Evolutionary conservation across 2,329 filamentous ascomycete species (phyloP), one percentile per base, ranked within the genome.

Genomic region (Cercospora canescens): DNA sequence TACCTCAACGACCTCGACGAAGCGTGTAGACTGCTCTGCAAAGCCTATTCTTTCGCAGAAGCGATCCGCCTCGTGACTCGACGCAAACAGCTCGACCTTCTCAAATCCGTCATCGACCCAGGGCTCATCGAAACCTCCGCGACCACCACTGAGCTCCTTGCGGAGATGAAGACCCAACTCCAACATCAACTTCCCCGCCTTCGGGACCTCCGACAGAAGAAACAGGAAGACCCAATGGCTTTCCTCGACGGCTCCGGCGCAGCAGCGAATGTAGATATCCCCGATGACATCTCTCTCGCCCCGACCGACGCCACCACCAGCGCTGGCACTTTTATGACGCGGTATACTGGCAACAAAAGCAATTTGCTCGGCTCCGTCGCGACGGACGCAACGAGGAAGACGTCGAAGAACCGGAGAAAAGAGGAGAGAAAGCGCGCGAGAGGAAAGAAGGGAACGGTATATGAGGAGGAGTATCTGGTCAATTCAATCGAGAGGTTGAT

Each of bases 381-480:
- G 21, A 94, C 91, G 12, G 87, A 88, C 32, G 89, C 91, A 2
- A 91, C 89, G 58, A 86, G 93, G 12, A 91, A 91, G 65, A 97
- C 93, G 45, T 91, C 88, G 75, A 96, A 95, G 83, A 97, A 96
- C 76, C 88, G 93, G 60, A 85, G 90, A 26, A 86, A 93, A 21
- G 95, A 99, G 79, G 95, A 99, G 83, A 89, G 96, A 78, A 99
- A 99, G 85, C 88, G 94, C 16, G 95, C 95, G 0, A 85, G 93
- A 7, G 95, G 95, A 26, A 94, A 97, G 78, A 98, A 98, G 83
- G 95, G 95, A 11, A 97, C 92, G 16, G 92, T 99, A 5, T 99
- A 99, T 78, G 95, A 99, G 79, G 94, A 98, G 76, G 95, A 98
- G 79, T 99, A 99, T 78, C 86, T 99, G 5, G 89, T 97, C 65